Evolutionary conservation across 1,284 basidiomycete species (phyloP).

Genomic region (Pascua guehoae): DNA sequence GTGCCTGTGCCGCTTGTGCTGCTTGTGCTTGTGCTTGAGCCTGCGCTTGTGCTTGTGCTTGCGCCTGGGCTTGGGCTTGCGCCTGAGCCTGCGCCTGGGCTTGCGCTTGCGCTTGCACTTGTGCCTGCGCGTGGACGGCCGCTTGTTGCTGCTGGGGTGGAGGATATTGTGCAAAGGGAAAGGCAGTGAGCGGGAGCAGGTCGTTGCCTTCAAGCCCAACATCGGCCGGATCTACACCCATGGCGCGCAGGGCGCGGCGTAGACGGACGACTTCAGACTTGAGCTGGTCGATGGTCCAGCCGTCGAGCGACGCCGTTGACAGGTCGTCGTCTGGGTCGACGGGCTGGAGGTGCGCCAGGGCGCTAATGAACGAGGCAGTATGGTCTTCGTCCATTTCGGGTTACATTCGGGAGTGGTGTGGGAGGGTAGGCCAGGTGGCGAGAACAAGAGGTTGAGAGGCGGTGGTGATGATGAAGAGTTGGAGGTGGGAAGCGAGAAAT

Average conservation of each 20-base stretch:
- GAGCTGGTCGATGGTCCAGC: constrained; percentile 29
- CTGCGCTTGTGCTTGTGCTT: neutral
- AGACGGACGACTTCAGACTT: constrained; percentile 31
- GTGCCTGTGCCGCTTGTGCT: neutral
- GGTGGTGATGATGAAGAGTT: neutral
- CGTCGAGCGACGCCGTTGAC: constrained; percentile 13
- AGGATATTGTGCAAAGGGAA: no score
- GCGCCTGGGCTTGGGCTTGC: neutral
- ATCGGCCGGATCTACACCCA: no score
- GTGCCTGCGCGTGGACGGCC: neutral
- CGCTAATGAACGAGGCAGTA: constrained; percentile 17
- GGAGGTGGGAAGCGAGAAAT: neutral
- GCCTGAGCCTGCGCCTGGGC: neutral
- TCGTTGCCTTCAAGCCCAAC: no score
- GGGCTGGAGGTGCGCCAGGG: constrained; percentile 13
- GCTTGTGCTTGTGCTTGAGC: neutral
- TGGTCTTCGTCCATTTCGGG: constrained; percentile 19
- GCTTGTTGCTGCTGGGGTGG: no score
- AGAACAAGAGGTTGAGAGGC: neutral
- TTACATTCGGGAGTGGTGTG: neutral
- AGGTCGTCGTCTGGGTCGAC: constrained; percentile 3
- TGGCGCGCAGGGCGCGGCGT: constrained; percentile 12
- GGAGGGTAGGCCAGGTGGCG: neutral
- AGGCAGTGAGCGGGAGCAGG: no score
- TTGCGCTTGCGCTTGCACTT: neutral